These are phyloP conservation scores for Cafeteria roenbergensis DNA, from an alignment of 108 stramenopile species.

Conservation along the genomic window DNA sequence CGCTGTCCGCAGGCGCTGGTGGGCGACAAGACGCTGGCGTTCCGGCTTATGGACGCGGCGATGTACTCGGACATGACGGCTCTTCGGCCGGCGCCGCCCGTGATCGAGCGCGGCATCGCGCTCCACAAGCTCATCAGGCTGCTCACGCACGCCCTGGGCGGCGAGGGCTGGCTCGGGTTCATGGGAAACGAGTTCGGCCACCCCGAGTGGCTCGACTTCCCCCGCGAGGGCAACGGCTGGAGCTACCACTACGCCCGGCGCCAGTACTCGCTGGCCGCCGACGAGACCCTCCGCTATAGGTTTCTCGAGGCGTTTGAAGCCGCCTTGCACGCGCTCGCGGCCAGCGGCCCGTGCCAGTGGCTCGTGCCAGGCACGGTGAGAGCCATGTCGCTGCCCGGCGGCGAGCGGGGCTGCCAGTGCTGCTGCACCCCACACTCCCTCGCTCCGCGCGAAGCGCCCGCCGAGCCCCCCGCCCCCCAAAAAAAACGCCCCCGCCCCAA, in stretches of 20 bases:
- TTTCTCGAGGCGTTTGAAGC: neutral
- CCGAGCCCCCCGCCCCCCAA: no score
- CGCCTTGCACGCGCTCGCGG: neutral
- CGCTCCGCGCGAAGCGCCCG: no score
- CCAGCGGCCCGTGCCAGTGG: neutral
- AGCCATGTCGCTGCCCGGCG: no score
- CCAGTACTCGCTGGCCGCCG: neutral
- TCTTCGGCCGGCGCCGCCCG: neutral
- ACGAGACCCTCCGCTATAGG: neutral
- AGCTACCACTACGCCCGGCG: neutral
- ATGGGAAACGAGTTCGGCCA: constrained; percentile 3
- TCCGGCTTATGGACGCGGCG: constrained; percentile 5
- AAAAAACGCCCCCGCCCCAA: no score
- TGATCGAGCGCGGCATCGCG: neutral
- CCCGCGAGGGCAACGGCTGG: neutral
- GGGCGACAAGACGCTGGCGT: constrained; percentile 10
- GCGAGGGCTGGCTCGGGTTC: constrained; percentile 2
- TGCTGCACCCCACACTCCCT: no score
- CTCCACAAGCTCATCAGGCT: constrained; percentile 4
- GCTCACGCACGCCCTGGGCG: constrained; percentile 1
- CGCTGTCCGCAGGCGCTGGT: no score
- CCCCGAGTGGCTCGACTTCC: constrained; percentile 14
- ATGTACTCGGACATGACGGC: neutral
- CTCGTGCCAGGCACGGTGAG: no score
- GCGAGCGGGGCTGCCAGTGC: no score